A percentile compares a stretch with the other conserved stretches of the same genome.
These are phyloP conservation scores for Reticulascus tulasneorum DNA, from an alignment of 2,329 filamentous ascomycete genomes.

Conservation along the genomic window DNA sequence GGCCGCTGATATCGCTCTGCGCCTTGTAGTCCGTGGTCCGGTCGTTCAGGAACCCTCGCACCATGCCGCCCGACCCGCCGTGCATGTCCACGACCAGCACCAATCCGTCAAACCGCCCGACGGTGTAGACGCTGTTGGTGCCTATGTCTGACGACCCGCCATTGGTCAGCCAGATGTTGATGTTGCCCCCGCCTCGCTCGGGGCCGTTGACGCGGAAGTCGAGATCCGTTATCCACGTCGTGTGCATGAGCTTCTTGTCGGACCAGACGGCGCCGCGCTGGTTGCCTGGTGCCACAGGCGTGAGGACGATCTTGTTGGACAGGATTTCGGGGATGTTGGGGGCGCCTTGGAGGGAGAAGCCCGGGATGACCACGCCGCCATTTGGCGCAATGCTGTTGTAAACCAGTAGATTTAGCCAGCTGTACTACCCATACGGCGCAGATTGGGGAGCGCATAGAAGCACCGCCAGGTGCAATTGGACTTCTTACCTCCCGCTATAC, in stretches of 20 bases:
- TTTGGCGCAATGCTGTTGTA: conserved; percentile 12
- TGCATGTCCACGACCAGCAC: conserved; percentile 82
- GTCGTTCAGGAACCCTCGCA: conserved; percentile 93
- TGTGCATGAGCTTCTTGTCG: conserved; percentile 55
- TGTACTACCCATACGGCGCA: no score
- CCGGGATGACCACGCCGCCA: conserved; percentile 35
- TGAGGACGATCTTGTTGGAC: conserved; percentile 89
- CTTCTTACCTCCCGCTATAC: conserved; percentile 55
- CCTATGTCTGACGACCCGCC: conserved; percentile 63
- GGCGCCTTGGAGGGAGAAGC: conserved; percentile 52
- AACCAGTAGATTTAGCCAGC: not conserved
- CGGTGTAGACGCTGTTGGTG: conserved; percentile 77
- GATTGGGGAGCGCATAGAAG: no score
- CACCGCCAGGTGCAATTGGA: no score
- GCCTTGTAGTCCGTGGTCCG: conserved; percentile 74
- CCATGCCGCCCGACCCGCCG: conserved; percentile 70
- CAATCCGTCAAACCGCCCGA: conserved; percentile 83
- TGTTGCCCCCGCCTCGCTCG: conserved; percentile 80
- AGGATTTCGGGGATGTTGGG: conserved; percentile 61
- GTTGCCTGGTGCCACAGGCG: conserved; percentile 81
- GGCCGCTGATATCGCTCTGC: conserved; percentile 72
- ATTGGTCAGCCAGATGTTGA: conserved; percentile 88
- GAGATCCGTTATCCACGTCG: conserved; percentile 78
- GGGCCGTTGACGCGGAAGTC: conserved; percentile 84
- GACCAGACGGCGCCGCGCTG: conserved; percentile 81